phyloP scores from a whole-genome alignment of 352 stramenopile species.

The Blastocystis hominis region DNA sequence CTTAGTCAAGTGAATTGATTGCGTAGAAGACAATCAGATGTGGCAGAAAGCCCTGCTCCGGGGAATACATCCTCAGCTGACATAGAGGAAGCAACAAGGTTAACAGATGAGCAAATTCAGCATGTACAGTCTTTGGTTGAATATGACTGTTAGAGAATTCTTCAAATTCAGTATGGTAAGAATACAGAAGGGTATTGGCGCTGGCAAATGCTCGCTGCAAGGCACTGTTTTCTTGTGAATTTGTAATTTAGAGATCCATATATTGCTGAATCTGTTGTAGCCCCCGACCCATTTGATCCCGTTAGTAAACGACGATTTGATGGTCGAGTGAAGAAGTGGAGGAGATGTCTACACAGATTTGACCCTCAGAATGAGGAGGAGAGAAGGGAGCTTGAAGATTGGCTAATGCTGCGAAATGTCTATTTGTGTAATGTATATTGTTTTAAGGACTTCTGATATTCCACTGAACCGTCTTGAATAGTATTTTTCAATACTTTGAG shows the following conservation, averaged over 20 bases:
- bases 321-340: slow-evolving; percentile 31
- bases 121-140: background rate
- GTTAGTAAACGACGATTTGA: slow-evolving; percentile 21
- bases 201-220: background rate
- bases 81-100: too few relatives aligned
- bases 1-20: too few relatives aligned
- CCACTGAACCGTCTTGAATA: background rate
- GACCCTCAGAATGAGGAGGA: background rate
- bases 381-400: background rate
- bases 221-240: background rate
- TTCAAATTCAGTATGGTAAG: slow-evolving; percentile 6
- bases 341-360: slow-evolving; percentile 2
- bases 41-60: too few relatives aligned
- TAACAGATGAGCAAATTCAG: slow-evolving; percentile 5
- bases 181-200: slow-evolving; percentile 12
- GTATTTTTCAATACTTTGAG: background rate
- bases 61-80: too few relatives aligned
- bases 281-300: slow-evolving; percentile 5
- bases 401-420: background rate
- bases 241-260: background rate
- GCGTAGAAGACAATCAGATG: too few relatives aligned
- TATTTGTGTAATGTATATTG: slow-evolving; percentile 2
- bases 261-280: background rate
- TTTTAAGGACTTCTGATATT: background rate
- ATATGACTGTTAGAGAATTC: background rate